Evolutionary conservation across 2,329 filamentous ascomycete species (phyloP), one percentile per base, ranked within the genome.

Genomic region (Diaporthe aspalathi): DNA sequence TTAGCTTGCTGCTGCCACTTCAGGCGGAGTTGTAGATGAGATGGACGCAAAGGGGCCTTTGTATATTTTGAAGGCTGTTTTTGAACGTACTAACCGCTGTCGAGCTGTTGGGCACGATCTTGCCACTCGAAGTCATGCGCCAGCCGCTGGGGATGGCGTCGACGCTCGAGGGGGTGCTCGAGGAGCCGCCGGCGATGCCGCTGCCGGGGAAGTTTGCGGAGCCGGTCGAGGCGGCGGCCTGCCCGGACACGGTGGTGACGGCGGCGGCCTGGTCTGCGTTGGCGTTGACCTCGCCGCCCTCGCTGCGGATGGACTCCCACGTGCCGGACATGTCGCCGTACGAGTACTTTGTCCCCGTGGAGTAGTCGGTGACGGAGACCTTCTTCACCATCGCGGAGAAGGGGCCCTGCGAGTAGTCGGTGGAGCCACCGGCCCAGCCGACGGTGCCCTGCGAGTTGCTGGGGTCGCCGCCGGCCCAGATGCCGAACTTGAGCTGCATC

Each of bases 401-500:
- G 1, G 96, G 96, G 0, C 93, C 95, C 74, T 91, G 78, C 70
- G 87, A 87, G 84, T 96, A 99, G 83, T 98, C 90, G 62, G 94
- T 97, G 62, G 89, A 87, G 17, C 96, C 96, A 69, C 92, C 89
- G 70, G 96, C 93, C 96, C 96, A 99, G 74, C 90, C 86, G 77
- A 98, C 94, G 20, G 95, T 98, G 71, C 96, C 96, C 17, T 87
- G 80, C 1, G 91, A 79, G 81, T 98, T 98, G 76, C 86, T 86
- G 0, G 94, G 83, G 81, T 98, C 96, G 76, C 96, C 96, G 78
- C 94, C 96, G 67, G 94, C 91, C 96, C 96, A 99, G 70, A 92
- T 86, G 73, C 96, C 96, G 76, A 98, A 91, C 82, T 95, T 97
- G 83, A 98, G 84, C 82, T 94, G 92, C 94, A 97, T 97, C 5